These are phyloP conservation scores for Candida golubevii DNA, from an alignment of 805 yeast species.

Conservation along the genomic window DNA sequence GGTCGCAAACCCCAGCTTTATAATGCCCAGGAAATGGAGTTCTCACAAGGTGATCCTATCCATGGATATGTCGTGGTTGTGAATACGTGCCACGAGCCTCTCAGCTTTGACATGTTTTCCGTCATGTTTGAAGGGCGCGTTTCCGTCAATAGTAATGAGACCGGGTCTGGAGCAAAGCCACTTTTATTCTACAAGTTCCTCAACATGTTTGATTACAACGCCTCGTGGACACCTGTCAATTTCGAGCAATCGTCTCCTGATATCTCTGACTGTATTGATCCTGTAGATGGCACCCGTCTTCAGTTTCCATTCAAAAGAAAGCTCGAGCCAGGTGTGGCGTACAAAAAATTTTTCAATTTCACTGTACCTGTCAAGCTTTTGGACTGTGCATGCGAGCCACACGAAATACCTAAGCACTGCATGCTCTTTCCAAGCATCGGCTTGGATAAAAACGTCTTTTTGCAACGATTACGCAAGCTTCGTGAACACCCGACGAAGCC, in stretches of 20 bases:
- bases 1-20: constrained; percentile 17
- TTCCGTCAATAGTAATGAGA: constrained; percentile 19
- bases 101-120: constrained; percentile 26
- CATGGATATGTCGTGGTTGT: constrained; percentile 22
- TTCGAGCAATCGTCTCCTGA: constrained; percentile 10
- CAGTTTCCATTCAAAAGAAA: constrained; percentile 24
- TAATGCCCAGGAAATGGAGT: constrained; percentile 23
- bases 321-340: constrained; percentile 22
- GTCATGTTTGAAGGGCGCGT: constrained; percentile 28
- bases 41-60: constrained; percentile 25
- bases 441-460: constrained; percentile 22
- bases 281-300: constrained; percentile 27
- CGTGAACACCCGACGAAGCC: constrained; percentile 11
- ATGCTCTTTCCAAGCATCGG: constrained; percentile 24
- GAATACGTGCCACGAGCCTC: constrained; percentile 16
- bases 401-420: constrained; percentile 23
- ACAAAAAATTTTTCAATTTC: constrained; percentile 38
- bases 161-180: constrained; percentile 18
- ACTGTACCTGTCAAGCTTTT: constrained; percentile 31
- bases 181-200: constrained; percentile 25
- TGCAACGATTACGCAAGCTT: constrained; percentile 18
- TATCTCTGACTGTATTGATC: constrained; percentile 20
- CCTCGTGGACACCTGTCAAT: constrained; percentile 28
- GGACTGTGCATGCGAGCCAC: constrained; percentile 28
- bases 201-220: constrained; percentile 29